Evolutionary conservation across 495 filamentous ascomycete genomes (phyloP).

Genomic region (Penicillium herquei): DNA sequence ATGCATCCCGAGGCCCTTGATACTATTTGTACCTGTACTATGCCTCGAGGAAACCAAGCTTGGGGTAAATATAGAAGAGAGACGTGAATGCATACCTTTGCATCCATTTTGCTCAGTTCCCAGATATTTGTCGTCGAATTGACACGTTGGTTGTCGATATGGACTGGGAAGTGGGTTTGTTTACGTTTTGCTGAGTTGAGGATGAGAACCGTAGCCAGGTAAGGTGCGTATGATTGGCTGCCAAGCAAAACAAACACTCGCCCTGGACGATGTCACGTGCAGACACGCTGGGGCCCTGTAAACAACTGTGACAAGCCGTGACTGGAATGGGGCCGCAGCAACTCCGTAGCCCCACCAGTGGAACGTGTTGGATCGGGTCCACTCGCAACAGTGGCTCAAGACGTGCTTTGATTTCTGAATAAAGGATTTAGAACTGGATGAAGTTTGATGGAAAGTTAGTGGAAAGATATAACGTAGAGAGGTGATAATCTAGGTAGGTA

Average conservation of each 20-base stretch:
- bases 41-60: background rate
- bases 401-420: no score
- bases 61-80: background rate
- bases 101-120: slow-evolving; percentile 34
- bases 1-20: background rate
- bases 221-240: slow-evolving; percentile 17
- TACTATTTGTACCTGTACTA: background rate
- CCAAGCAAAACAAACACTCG: slow-evolving; percentile 28
- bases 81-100: slow-evolving; percentile 35
- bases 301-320: no score
- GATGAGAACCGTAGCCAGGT: slow-evolving; percentile 9
- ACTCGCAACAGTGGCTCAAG: no score
- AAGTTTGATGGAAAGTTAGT: no score
- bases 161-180: slow-evolving; percentile 22
- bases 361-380: no score
- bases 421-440: no score
- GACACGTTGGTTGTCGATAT: slow-evolving; percentile 5
- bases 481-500: no score
- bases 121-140: background rate
- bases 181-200: slow-evolving; percentile 36
- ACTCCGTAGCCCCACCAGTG: no score
- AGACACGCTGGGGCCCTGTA: no score
- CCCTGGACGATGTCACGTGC: no score
- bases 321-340: no score
- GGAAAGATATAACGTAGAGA: no score